Percentiles rank a stretch among this genome's conserved stretches.
Conservation (phyloP, 1,284 basidiomycete genomes). For the Lignosus rhinocerotis region DNA sequence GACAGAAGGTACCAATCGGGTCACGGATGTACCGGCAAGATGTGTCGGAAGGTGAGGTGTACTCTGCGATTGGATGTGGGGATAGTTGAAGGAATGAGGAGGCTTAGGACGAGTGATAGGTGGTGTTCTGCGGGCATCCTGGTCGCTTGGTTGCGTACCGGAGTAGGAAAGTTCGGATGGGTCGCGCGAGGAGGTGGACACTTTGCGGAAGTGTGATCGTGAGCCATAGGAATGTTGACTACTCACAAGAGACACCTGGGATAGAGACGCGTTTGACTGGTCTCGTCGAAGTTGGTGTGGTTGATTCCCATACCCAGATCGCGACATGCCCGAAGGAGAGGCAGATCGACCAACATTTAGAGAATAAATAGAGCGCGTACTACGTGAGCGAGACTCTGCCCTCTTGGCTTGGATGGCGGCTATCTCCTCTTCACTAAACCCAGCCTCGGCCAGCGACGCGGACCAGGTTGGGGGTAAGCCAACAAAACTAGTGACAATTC, state of each 20-base stretch:
- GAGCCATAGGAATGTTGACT: slow-evolving; percentile 19
- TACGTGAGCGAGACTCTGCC: slow-evolving; percentile 38
- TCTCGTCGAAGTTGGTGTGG: slow-evolving; percentile 23
- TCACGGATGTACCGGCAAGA: slow-evolving; percentile 8
- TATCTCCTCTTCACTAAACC: slow-evolving; percentile 70
- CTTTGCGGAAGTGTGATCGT: slow-evolving; percentile 23
- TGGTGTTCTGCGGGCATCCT: slow-evolving; percentile 10
- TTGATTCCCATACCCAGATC: slow-evolving; percentile 12
- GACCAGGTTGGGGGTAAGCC: slow-evolving; percentile 78
- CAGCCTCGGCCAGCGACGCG: slow-evolving; percentile 54
- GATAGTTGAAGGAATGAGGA: slow-evolving; percentile 21
- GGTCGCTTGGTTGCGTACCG: slow-evolving; percentile 3
- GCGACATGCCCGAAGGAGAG: slow-evolving; percentile 22
- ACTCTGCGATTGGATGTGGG: slow-evolving; percentile 19
- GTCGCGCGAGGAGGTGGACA: slow-evolving; percentile 22
- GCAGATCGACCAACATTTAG: slow-evolving; percentile 21
- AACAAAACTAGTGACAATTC: slow-evolving; percentile 43
- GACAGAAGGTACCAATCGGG: slow-evolving; percentile 14
- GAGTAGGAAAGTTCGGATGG: slow-evolving; percentile 21
- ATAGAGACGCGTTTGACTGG: slow-evolving; percentile 23
- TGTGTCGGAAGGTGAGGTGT: slow-evolving; percentile 21
- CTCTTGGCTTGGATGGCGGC: slow-evolving; percentile 57
- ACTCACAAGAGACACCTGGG: slow-evolving; percentile 26
- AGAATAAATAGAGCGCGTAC: slow-evolving; percentile 29
- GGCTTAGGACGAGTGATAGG: slow-evolving; percentile 17